A percentile compares a stretch with the other conserved stretches of the same genome.
Evolutionary conservation across 2,329 filamentous ascomycete species (phyloP).

Genomic region (Zymoseptoria tritici): DNA sequence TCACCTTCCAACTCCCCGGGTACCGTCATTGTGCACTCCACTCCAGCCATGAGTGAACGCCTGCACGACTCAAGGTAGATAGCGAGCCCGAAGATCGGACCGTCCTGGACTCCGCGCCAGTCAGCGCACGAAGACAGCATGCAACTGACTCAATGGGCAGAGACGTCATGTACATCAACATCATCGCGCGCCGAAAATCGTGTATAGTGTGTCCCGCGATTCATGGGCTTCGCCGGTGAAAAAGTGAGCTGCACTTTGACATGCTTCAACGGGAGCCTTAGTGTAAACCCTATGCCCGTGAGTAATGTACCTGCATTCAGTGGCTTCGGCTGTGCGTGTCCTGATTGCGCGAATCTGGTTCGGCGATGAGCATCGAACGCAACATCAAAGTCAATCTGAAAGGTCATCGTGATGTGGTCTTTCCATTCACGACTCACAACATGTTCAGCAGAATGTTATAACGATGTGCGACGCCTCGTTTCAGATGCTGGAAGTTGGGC

Average conservation of each 20-base stretch:
- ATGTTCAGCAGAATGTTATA: background rate
- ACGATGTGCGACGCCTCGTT: background rate
- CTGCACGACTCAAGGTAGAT: background rate
- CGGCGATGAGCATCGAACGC: background rate
- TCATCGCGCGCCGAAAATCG: background rate
- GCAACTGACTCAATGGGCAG: background rate
- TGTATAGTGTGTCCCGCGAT: background rate
- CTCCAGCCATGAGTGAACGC: background rate
- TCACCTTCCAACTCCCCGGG: background rate
- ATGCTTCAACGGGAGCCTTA: background rate
- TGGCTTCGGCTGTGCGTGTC: background rate
- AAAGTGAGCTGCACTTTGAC: background rate
- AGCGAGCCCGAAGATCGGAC: background rate
- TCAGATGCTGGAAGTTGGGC: background rate
- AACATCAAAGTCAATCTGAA: background rate
- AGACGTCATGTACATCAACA: background rate
- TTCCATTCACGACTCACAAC: background rate
- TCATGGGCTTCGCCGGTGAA: background rate
- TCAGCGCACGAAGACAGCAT: background rate
- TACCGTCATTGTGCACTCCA: background rate
- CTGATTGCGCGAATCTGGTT: background rate
- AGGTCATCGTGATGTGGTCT: background rate
- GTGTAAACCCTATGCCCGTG: background rate
- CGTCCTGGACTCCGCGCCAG: background rate
- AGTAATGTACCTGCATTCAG: background rate